A percentile compares a stretch with the other conserved stretches of the same genome.
These are phyloP conservation scores for Suillus fuscotomentosus DNA, from an alignment of 768 basidiomycete species.

Conservation along the genomic window DNA sequence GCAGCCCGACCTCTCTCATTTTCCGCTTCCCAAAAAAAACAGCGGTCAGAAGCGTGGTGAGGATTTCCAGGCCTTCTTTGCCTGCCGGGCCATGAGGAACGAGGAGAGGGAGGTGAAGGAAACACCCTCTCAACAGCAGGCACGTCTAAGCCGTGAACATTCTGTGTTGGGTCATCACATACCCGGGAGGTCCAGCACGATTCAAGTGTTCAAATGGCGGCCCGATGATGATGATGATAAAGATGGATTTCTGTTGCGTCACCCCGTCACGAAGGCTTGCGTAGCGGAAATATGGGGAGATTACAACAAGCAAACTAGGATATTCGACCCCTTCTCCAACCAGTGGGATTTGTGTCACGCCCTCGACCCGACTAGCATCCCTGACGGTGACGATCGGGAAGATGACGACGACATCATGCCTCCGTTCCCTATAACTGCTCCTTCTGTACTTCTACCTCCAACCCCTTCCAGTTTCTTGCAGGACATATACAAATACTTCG, in stretches of 20 bases:
- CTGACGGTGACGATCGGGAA: background rate
- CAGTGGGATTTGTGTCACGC: background rate
- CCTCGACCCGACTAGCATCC: background rate
- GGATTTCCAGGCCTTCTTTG: background rate
- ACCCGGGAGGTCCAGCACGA: background rate
- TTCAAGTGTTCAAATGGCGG: background rate
- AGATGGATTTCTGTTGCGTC: background rate
- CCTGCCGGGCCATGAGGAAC: background rate
- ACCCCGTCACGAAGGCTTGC: background rate
- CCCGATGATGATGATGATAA: background rate
- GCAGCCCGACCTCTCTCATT: background rate
- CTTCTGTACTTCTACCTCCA: too few species aligned
- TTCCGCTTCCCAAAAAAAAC: background rate
- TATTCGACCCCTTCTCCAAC: background rate
- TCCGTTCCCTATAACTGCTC: background rate
- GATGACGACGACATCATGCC: background rate
- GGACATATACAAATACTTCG: too few species aligned
- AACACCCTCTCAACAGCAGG: background rate
- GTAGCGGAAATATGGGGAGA: background rate
- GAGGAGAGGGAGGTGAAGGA: background rate
- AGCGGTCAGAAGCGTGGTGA: background rate
- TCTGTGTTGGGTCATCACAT: background rate
- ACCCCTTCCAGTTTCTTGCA: too few species aligned
- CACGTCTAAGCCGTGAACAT: background rate
- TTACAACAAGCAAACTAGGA: background rate